Evolutionary conservation across 192 early-diverging fungal species (phyloP).

Genomic region (Coemansia sp.): DNA sequence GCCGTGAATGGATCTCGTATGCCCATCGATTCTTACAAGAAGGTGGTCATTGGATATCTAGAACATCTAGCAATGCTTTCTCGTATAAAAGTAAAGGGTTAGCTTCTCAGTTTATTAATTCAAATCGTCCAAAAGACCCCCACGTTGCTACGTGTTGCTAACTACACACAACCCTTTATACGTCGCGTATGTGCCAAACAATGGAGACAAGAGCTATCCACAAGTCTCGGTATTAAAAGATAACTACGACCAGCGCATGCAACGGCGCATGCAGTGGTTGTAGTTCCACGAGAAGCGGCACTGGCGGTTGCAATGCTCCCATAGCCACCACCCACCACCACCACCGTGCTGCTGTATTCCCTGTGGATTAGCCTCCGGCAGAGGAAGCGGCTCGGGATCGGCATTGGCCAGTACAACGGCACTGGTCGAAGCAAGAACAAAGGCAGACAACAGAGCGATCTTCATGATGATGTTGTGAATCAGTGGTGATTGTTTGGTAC

Average conservation of each 20-base stretch:
- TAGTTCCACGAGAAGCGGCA: conserved; percentile 3
- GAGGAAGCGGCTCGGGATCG: neutral
- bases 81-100: too few relatives aligned
- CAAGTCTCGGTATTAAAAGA: neutral
- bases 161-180: too few relatives aligned
- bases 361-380: neutral
- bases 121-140: too few relatives aligned
- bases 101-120: too few relatives aligned
- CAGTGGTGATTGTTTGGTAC: neutral
- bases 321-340: neutral
- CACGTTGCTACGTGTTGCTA: too few relatives aligned
- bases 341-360: neutral
- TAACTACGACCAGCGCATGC: neutral
- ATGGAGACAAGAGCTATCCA: neutral
- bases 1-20: neutral
- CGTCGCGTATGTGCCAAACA: too few relatives aligned
- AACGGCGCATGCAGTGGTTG: conserved; percentile 7
- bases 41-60: neutral
- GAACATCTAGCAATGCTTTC: too few relatives aligned
- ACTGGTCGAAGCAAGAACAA: conserved; percentile 3
- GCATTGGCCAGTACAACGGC: neutral
- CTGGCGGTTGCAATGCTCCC: neutral
- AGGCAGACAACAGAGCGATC: neutral
- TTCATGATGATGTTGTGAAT: neutral
- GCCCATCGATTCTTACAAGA: neutral